Percentiles rank a stretch among this genome's conserved stretches.
These are phyloP conservation scores for Tulasnella calospora DNA, from an alignment of 768 basidiomycete species.

Conservation along the genomic window DNA sequence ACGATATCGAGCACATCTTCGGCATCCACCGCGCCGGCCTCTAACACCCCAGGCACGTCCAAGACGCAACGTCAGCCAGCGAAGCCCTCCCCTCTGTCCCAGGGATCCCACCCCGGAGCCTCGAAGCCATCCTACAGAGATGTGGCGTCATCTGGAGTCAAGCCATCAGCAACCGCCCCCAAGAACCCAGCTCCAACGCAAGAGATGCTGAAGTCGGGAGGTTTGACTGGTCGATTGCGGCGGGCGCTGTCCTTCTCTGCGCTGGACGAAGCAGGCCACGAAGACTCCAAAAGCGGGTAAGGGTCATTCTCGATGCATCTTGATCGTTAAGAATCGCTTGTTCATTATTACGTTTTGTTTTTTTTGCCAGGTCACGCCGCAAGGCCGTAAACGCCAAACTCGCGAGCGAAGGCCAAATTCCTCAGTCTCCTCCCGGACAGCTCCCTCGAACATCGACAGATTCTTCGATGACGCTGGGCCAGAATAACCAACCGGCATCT, in stretches of 20 bases:
- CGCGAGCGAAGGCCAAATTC: slow-evolving; percentile 18
- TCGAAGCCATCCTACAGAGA: background rate
- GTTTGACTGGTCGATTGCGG: slow-evolving; percentile 71
- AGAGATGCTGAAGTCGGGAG: slow-evolving; percentile 39
- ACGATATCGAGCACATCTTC: slow-evolving; percentile 34
- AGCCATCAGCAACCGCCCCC: slow-evolving; percentile 19
- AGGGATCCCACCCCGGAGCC: slow-evolving; percentile 38
- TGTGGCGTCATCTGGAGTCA: background rate
- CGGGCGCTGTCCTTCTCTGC: slow-evolving; percentile 68
- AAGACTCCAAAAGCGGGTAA: slow-evolving; percentile 20
- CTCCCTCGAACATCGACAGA: slow-evolving; percentile 16
- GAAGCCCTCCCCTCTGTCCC: slow-evolving; percentile 66
- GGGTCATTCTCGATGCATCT: background rate
- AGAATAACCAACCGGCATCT: background rate
- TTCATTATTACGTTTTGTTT: background rate
- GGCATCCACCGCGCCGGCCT: slow-evolving; percentile 35
- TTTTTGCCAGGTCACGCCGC: slow-evolving; percentile 21
- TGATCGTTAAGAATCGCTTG: background rate
- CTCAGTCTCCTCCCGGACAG: background rate
- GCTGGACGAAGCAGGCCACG: slow-evolving; percentile 49
- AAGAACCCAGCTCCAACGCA: slow-evolving; percentile 44
- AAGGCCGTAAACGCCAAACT: slow-evolving; percentile 29
- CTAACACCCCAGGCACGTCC: slow-evolving; percentile 31
- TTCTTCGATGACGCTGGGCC: slow-evolving; percentile 1
- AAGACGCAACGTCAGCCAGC: slow-evolving; percentile 31